Conservation (phyloP, 805 yeast genomes). For the Candida tammaniensis region DNA sequence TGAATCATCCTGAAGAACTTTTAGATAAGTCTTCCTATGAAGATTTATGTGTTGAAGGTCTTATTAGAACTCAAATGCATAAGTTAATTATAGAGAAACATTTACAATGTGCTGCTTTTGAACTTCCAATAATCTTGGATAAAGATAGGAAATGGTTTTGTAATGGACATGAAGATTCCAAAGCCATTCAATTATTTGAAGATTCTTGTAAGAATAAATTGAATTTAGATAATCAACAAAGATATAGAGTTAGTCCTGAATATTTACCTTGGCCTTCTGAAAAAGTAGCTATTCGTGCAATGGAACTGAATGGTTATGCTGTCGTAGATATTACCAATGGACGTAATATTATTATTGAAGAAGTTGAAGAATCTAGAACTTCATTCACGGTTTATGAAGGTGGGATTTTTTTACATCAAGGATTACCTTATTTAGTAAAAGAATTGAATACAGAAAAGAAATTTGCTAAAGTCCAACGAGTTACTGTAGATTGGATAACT, state of each 20-base stretch:
- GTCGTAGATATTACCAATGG: constrained; percentile 86
- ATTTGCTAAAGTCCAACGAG: constrained; percentile 82
- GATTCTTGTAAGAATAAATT: constrained; percentile 38
- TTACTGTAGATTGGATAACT: constrained; percentile 92
- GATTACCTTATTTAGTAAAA: constrained; percentile 79
- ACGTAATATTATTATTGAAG: constrained; percentile 77
- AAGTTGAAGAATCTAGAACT: constrained; percentile 83
- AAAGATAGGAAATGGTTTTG: constrained; percentile 57
- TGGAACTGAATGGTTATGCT: constrained; percentile 78
- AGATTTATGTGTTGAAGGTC: constrained; percentile 38
- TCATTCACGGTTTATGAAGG: constrained; percentile 90
- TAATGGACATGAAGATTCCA: constrained; percentile 8
- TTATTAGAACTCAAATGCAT: constrained; percentile 31
- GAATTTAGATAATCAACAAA: constrained; percentile 28
- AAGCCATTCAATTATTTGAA: constrained; percentile 14
- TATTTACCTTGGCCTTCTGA: constrained; percentile 82
- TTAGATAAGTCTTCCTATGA: constrained; percentile 38
- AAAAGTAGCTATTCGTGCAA: constrained; percentile 74
- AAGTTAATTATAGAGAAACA: constrained; percentile 68
- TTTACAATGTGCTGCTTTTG: constrained; percentile 92
- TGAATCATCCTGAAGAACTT: constrained; percentile 62
- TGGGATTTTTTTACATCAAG: constrained; percentile 92
- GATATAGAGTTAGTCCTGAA: constrained; percentile 34
- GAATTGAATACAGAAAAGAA: constrained; percentile 79
- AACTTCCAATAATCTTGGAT: constrained; percentile 58